Conservation (phyloP, 1,284 basidiomycete genomes). For the Xerocomus nothofagi region DNA sequence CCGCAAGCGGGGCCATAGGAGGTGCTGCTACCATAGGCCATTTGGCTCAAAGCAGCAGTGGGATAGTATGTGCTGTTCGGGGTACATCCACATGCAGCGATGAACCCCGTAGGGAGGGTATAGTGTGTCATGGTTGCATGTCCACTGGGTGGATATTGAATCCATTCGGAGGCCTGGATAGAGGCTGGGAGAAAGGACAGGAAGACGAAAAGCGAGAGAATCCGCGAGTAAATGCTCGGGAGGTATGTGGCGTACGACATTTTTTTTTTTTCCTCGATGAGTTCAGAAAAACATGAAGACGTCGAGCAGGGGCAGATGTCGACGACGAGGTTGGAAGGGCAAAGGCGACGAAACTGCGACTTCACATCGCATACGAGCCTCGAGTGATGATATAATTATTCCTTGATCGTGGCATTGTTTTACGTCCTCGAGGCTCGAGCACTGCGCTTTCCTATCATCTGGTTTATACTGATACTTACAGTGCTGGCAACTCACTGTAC, state of each 20-base stretch:
- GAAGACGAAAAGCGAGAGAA: conserved; percentile 24
- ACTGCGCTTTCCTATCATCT: no score
- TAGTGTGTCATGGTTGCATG: conserved; percentile 67
- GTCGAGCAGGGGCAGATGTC: neutral
- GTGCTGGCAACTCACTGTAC: no score
- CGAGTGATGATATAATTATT: conserved; percentile 4
- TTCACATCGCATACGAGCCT: neutral
- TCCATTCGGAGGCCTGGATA: conserved; percentile 44
- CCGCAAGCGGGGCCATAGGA: conserved; percentile 75
- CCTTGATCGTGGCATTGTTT: no score
- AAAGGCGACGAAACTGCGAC: neutral
- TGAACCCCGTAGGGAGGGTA: conserved; percentile 54
- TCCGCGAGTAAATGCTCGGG: conserved; percentile 11
- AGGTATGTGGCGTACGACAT: conserved; percentile 5
- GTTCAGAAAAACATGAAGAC: conserved; percentile 20
- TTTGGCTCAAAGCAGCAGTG: conserved; percentile 72
- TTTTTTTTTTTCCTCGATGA: conserved; percentile 11
- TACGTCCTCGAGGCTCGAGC: no score
- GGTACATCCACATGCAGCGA: conserved; percentile 65
- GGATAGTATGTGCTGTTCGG: conserved; percentile 69
- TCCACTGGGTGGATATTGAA: conserved; percentile 55
- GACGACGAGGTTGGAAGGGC: neutral
- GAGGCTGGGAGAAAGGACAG: conserved; percentile 29
- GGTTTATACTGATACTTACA: no score
- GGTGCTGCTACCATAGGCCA: conserved; percentile 73